A percentile compares a stretch with the other conserved stretches of the same genome.
Evolutionary conservation across 2,329 filamentous ascomycete species (phyloP).

Genomic region (Verticillium nonalfalfae): DNA sequence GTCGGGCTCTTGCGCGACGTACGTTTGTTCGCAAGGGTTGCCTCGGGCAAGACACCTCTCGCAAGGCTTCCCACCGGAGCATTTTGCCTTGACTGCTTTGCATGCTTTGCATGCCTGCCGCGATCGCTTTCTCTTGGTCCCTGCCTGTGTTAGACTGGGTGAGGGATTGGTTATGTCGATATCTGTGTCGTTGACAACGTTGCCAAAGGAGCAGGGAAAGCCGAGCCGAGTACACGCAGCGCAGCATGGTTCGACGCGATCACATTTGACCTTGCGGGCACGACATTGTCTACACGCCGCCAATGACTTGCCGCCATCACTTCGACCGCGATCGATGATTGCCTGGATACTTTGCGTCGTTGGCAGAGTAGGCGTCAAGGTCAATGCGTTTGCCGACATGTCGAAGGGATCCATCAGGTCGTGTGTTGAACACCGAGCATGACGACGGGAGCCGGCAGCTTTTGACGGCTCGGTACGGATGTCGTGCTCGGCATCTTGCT

Average conservation of each 20-base stretch:
- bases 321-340: not conserved
- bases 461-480: not conserved
- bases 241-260: not conserved
- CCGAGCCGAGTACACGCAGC: not conserved
- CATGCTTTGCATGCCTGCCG: constrained; percentile 24
- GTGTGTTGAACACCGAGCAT: not conserved
- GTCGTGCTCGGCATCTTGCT: not conserved
- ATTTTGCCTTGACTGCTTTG: constrained; percentile 25
- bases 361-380: not conserved
- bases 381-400: not conserved
- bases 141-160: constrained; percentile 16
- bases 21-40: not conserved
- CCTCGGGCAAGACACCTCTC: not conserved
- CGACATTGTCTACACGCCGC: constrained; percentile 7
- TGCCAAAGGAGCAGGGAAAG: not conserved
- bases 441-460: not conserved
- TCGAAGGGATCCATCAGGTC: not conserved
- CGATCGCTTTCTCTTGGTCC: constrained; percentile 17
- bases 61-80: constrained; percentile 17
- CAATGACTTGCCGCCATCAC: not conserved
- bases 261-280: constrained; percentile 9
- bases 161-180: not conserved
- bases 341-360: not conserved
- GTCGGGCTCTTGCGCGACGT: not conserved
- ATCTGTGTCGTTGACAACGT: not conserved